Conservation (phyloP, 768 basidiomycete species). For the Pseudohyphozyma bogoriensis region DNA sequence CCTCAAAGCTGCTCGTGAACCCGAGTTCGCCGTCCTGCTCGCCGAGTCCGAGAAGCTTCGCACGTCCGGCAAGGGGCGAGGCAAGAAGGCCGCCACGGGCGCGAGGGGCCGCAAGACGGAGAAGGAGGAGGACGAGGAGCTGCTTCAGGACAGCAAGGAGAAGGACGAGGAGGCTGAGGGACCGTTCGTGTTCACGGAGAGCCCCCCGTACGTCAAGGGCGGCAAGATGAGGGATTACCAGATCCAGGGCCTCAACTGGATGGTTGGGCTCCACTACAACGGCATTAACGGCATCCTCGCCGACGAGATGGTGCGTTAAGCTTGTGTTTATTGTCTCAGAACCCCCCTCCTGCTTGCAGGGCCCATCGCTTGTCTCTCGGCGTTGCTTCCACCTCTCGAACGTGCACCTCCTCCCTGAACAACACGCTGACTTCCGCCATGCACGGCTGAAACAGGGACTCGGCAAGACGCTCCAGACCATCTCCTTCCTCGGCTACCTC, state of each 20-base stretch:
- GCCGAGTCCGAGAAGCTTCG: slow-evolving; percentile 55
- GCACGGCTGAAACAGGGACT: slow-evolving; percentile 55
- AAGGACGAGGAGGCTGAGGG: slow-evolving; percentile 56
- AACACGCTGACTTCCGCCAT: neutral
- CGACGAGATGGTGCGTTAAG: slow-evolving; percentile 71
- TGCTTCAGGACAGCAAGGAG: slow-evolving; percentile 70
- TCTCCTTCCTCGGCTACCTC: slow-evolving; percentile 91
- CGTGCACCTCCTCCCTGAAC: neutral
- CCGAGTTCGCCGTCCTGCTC: slow-evolving; percentile 80
- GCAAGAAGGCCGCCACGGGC: slow-evolving; percentile 43
- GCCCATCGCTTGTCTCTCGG: slow-evolving; percentile 8
- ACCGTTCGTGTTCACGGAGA: slow-evolving; percentile 88
- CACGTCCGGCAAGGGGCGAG: slow-evolving; percentile 43
- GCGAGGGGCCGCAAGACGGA: slow-evolving; percentile 88
- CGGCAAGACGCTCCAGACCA: slow-evolving; percentile 95
- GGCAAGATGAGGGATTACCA: slow-evolving; percentile 87
- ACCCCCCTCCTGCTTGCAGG: neutral
- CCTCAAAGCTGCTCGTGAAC: slow-evolving; percentile 85
- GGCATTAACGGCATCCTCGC: slow-evolving; percentile 94
- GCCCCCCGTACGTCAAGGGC: slow-evolving; percentile 76
- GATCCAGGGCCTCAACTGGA: slow-evolving; percentile 91
- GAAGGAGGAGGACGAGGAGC: slow-evolving; percentile 95
- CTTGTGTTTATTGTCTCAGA: too few relatives aligned
- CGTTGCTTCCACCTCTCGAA: neutral
- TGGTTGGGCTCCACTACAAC: slow-evolving; percentile 91